Evolutionary conservation across 2,329 filamentous ascomycete genomes (phyloP).

Genomic region (Moelleriella libera): DNA sequence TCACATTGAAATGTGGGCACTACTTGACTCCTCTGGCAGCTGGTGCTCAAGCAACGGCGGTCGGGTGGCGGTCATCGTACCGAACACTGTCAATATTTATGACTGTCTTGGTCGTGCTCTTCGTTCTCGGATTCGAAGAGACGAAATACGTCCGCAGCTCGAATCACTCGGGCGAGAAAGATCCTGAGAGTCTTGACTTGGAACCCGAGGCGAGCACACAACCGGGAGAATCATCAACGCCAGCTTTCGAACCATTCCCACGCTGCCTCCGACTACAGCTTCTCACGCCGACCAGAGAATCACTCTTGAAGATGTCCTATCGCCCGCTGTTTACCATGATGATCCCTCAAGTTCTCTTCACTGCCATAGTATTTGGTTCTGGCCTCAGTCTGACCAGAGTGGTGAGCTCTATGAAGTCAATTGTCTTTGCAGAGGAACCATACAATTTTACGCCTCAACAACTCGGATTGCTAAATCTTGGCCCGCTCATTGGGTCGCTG

Average conservation of each 20-base stretch:
- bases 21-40: constrained; percentile 17
- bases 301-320: constrained; percentile 6
- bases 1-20: constrained; percentile 14
- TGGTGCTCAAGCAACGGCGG: constrained; percentile 9
- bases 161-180: background rate
- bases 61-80: constrained; percentile 14
- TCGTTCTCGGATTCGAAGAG: constrained; percentile 11
- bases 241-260: background rate
- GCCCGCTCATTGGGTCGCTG: constrained; percentile 21
- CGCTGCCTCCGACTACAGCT: constrained; percentile 3
- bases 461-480: constrained; percentile 14
- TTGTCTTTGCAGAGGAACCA: constrained; percentile 19
- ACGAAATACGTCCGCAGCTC: constrained; percentile 12
- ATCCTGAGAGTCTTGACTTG: background rate
- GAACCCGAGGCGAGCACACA: background rate
- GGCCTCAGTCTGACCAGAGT: constrained; percentile 20
- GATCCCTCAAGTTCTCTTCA: constrained; percentile 25
- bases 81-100: constrained; percentile 8
- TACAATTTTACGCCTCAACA: constrained; percentile 13
- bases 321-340: constrained; percentile 8
- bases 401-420: constrained; percentile 15
- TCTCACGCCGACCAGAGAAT: constrained; percentile 8
- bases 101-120: constrained; percentile 4
- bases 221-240: background rate
- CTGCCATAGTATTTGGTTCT: constrained; percentile 22